These are phyloP conservation scores for Colletotrichum filicis DNA, from an alignment of 2,329 filamentous ascomycete species.

Conservation along the genomic window DNA sequence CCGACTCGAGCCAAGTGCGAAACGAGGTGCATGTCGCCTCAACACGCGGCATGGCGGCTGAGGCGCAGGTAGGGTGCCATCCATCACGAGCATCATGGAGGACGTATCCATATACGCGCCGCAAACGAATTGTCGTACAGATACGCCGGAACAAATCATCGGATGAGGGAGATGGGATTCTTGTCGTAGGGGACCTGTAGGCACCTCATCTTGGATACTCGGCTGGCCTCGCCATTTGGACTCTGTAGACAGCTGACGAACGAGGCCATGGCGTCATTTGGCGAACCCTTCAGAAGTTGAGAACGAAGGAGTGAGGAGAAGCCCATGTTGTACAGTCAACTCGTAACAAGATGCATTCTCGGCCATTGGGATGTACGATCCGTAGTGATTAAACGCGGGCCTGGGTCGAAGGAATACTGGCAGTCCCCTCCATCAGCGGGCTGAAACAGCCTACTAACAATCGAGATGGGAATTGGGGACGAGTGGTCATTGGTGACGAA, in stretches of 20 bases:
- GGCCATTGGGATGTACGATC: conserved; percentile 20
- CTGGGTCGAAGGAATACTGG: neutral
- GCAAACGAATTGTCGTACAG: conserved; percentile 7
- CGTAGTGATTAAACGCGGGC: conserved; percentile 24
- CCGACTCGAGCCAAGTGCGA: neutral
- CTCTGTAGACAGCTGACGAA: neutral
- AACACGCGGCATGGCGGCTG: conserved; percentile 14
- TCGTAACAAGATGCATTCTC: conserved; percentile 6
- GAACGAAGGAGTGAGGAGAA: neutral
- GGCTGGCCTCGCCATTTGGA: neutral
- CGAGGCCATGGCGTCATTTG: conserved; percentile 15
- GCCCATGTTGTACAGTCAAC: conserved; percentile 7
- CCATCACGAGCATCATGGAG: neutral
- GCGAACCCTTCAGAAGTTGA: neutral
- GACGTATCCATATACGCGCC: neutral
- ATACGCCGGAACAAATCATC: neutral
- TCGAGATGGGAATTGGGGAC: conserved; percentile 14
- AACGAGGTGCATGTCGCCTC: conserved; percentile 6
- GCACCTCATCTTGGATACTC: neutral
- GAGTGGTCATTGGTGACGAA: neutral
- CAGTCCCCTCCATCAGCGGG: conserved; percentile 10
- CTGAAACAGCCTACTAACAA: conserved; percentile 23
- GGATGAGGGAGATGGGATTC: neutral
- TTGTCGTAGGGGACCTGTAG: neutral
- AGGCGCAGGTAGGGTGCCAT: neutral